A percentile compares a stretch with the other conserved stretches of the same genome.
Conservation (phyloP, 2,329 filamentous ascomycete species). For the Aureobasidium sp. region DNA sequence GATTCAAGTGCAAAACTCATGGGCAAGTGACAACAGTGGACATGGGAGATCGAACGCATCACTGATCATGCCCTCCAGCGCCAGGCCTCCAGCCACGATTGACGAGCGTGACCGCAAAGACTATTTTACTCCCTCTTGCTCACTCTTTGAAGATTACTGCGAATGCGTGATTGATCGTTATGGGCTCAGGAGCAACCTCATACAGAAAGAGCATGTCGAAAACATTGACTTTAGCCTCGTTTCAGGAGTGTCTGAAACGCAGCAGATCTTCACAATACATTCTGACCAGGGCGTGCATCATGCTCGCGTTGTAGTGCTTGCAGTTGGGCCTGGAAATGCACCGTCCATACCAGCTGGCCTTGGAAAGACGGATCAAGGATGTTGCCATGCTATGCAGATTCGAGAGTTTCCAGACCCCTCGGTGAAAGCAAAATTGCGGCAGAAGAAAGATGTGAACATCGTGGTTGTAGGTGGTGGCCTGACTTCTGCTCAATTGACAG, state of each 20-base stretch:
- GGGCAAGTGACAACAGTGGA: background rate
- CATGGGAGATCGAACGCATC: background rate
- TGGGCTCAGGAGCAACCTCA: slow-evolving; percentile 43
- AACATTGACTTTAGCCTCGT: slow-evolving; percentile 55
- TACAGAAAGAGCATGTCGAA: slow-evolving; percentile 54
- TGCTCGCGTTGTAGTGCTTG: slow-evolving; percentile 59
- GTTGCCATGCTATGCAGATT: slow-evolving; percentile 60
- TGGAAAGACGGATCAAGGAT: slow-evolving; percentile 34
- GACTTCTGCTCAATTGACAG: slow-evolving; percentile 66
- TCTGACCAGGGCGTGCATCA: slow-evolving; percentile 51
- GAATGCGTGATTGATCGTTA: slow-evolving; percentile 35
- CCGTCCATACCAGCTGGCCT: slow-evolving; percentile 42
- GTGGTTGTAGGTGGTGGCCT: slow-evolving; percentile 69
- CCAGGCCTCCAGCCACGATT: slow-evolving; percentile 30
- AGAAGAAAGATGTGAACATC: slow-evolving; percentile 50
- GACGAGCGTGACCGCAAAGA: slow-evolving; percentile 43
- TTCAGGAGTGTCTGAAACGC: slow-evolving; percentile 31
- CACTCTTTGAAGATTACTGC: slow-evolving; percentile 38
- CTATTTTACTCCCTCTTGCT: slow-evolving; percentile 37
- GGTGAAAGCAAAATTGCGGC: slow-evolving; percentile 48
- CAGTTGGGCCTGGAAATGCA: slow-evolving; percentile 61
- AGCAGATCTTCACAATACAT: slow-evolving; percentile 58
- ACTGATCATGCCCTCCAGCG: slow-evolving; percentile 2
- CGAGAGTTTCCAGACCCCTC: slow-evolving; percentile 49
- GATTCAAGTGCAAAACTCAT: slow-evolving; percentile 28